Conservation (phyloP, 169 alveolate species). For the Plasmodium vinckei region DNA sequence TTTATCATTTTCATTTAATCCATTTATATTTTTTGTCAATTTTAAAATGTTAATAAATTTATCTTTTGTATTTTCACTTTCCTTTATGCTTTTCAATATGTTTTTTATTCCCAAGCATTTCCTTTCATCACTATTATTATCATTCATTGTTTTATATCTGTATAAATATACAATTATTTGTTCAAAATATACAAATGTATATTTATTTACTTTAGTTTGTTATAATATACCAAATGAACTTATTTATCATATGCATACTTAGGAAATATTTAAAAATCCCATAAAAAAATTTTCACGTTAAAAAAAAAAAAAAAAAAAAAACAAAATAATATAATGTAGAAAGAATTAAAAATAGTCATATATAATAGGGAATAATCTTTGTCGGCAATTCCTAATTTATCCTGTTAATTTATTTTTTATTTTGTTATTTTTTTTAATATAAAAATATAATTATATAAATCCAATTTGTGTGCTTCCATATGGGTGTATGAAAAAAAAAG, state of each 20-base stretch:
- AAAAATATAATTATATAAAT: slow-evolving; percentile 14
- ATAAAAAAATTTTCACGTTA: no score
- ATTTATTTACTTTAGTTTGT: no score
- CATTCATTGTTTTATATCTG: not conserved
- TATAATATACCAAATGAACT: no score
- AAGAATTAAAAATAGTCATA: no score
- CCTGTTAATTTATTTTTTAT: no score
- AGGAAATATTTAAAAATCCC: no score
- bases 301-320: no score
- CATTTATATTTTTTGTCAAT: slow-evolving; percentile 25
- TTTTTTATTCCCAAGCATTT: slow-evolving; percentile 18
- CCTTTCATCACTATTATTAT: not conserved
- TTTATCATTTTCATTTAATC: slow-evolving; percentile 50
- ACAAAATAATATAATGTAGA: no score
- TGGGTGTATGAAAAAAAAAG: not conserved
- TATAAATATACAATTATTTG: not conserved
- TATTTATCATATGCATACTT: no score
- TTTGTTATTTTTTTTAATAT: not conserved
- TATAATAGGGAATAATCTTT: no score
- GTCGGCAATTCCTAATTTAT: no score
- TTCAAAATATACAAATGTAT: no score
- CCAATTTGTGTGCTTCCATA: not conserved
- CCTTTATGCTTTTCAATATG: slow-evolving; percentile 40
- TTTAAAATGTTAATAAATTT: slow-evolving; percentile 65
- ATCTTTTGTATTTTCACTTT: slow-evolving; percentile 61